Evolutionary conservation across 2,329 filamentous ascomycete genomes (phyloP).

Genomic region (Alternaria infectoria): DNA sequence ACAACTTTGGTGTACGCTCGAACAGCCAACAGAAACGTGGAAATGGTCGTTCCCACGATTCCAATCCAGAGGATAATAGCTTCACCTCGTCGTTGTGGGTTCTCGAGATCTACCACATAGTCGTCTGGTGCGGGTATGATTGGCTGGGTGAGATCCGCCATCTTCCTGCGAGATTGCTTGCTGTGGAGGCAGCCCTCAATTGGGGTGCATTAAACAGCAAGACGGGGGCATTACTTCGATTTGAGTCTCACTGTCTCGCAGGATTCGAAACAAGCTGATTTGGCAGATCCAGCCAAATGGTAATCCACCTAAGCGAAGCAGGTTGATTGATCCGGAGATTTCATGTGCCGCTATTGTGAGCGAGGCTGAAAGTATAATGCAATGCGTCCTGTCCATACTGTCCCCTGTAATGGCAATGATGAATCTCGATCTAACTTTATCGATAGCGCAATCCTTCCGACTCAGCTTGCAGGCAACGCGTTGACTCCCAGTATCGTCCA

Average conservation of each 20-base stretch:
- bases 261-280: neutral
- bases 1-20: constrained; percentile 32
- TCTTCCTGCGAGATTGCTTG: neutral
- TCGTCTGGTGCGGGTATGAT: constrained; percentile 27
- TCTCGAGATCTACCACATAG: constrained; percentile 33
- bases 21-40: constrained; percentile 25
- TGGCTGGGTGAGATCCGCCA: constrained; percentile 6
- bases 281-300: neutral
- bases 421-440: neutral
- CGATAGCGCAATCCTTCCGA: neutral
- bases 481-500: neutral
- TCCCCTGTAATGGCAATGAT: neutral
- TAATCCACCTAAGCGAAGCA: neutral
- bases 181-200: neutral
- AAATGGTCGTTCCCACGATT: constrained; percentile 23
- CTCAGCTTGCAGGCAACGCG: neutral
- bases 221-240: neutral
- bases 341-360: neutral
- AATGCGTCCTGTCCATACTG: neutral
- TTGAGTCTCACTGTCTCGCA: neutral
- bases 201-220: neutral
- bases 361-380: neutral
- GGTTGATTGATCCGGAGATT: neutral
- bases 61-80: constrained; percentile 23
- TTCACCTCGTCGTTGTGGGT: constrained; percentile 21